Evolutionary conservation across 495 filamentous ascomycete genomes (phyloP).

Genomic region (Penicillium malachiteum): DNA sequence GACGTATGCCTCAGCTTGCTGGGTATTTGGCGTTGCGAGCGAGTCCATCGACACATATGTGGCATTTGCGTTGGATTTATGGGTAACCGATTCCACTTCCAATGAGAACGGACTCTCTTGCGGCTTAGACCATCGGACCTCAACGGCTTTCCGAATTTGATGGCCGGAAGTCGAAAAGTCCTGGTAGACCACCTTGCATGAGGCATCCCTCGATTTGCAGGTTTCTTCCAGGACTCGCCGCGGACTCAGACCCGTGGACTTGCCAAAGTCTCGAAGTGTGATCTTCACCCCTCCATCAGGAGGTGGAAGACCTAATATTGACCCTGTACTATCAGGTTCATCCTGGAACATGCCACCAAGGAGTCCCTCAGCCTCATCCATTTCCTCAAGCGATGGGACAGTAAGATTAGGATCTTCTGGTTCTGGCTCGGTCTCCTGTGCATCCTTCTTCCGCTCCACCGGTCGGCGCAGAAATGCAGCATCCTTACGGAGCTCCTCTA

Average conservation of each 20-base stretch:
- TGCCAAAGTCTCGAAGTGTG: constrained; percentile 78
- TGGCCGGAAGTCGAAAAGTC: constrained; percentile 69
- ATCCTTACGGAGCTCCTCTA: constrained; percentile 64
- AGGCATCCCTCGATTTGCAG: constrained; percentile 76
- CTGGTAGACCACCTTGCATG: constrained; percentile 61
- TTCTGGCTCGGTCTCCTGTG: constrained; percentile 49
- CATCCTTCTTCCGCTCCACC: constrained; percentile 29
- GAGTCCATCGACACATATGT: constrained; percentile 68
- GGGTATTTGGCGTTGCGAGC: constrained; percentile 69
- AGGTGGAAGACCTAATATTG: constrained; percentile 24
- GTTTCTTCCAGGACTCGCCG: constrained; percentile 78
- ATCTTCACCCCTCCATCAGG: constrained; percentile 30
- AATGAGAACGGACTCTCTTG: constrained; percentile 56
- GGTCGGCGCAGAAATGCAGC: constrained; percentile 37
- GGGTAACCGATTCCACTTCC: constrained; percentile 37
- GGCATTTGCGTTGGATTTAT: constrained; percentile 43
- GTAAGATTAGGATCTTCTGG: constrained; percentile 32
- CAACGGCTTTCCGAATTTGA: constrained; percentile 70
- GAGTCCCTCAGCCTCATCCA: constrained; percentile 55
- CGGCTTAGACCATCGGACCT: constrained; percentile 75
- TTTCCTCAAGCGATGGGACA: constrained; percentile 50
- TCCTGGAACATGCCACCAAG: constrained; percentile 69
- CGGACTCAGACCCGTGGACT: constrained; percentile 68
- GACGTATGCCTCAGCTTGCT: constrained; percentile 84
- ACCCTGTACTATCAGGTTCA: constrained; percentile 35